These are phyloP conservation scores for Allium cepa DNA, from an alignment of 106 monocot species.

Conservation along the genomic window DNA sequence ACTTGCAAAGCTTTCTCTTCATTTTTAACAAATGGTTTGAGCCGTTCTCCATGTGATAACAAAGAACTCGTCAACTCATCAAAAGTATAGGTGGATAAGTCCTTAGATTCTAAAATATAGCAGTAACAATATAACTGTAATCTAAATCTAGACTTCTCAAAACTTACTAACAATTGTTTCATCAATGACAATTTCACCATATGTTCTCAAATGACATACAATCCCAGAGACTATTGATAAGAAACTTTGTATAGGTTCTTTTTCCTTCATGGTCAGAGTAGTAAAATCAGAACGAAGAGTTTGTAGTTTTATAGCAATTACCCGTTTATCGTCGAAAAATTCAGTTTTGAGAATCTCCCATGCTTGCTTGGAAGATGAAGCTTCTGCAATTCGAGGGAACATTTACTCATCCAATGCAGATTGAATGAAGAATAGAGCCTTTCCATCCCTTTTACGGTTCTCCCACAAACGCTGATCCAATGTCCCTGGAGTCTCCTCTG, in stretches of 20 bases:
- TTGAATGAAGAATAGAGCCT: constrained; percentile 1
- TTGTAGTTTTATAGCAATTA: neutral
- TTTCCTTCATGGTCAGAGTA: no score
- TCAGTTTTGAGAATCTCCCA: no score
- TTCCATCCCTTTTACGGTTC: constrained; percentile 1
- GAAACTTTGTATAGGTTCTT: no score
- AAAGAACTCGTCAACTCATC: no score
- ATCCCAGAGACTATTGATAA: no score
- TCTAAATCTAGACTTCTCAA: no score
- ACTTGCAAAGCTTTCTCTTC: constrained; percentile 1
- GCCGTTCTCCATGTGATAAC: neutral
- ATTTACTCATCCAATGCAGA: neutral
- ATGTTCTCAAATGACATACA: no score
- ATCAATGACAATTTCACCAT: no score
- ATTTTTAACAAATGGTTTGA: neutral
- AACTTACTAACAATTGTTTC: no score
- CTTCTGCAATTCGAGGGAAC: neutral
- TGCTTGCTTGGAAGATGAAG: neutral
- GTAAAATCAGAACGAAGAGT: neutral
- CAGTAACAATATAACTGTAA: no score
- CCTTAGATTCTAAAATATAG: no score
- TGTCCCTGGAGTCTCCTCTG: neutral
- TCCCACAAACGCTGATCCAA: neutral
- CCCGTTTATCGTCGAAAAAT: neutral
- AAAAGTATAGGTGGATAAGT: no score